A percentile compares a stretch with the other conserved stretches of the same genome.
Conservation (phyloP, 2,329 filamentous ascomycete species). For the Paecilomyces formosus region DNA sequence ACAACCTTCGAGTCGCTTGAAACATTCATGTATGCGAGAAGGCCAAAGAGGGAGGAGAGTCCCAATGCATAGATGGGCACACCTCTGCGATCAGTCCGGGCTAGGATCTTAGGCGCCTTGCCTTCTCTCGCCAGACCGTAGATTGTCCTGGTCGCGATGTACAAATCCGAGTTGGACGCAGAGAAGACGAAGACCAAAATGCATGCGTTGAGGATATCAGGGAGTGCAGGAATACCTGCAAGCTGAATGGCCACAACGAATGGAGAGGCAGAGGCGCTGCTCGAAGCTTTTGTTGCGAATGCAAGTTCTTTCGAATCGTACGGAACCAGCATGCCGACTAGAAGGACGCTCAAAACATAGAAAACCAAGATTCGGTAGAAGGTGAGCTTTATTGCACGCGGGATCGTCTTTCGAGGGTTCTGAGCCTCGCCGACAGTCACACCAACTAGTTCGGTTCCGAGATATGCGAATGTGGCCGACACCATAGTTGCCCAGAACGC, state of each 20-base stretch:
- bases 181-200: slow-evolving; percentile 68
- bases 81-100: slow-evolving; percentile 59
- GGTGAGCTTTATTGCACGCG: slow-evolving; percentile 65
- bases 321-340: slow-evolving; percentile 67
- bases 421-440: slow-evolving; percentile 69
- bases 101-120: slow-evolving; percentile 62
- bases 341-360: slow-evolving; percentile 63
- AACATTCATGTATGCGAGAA: slow-evolving; percentile 61
- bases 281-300: slow-evolving; percentile 33
- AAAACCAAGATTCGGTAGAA: slow-evolving; percentile 74
- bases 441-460: slow-evolving; percentile 66
- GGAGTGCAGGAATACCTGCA: slow-evolving; percentile 53
- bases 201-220: slow-evolving; percentile 61
- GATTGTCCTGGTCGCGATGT: slow-evolving; percentile 65
- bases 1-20: slow-evolving; percentile 47
- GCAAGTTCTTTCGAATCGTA: slow-evolving; percentile 54
- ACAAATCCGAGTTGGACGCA: slow-evolving; percentile 68
- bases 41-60: slow-evolving; percentile 52
- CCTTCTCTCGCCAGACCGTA: slow-evolving; percentile 63
- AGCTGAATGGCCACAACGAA: slow-evolving; percentile 64
- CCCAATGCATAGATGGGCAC: slow-evolving; percentile 60
- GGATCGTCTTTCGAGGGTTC: slow-evolving; percentile 66
- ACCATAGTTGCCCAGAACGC: slow-evolving; percentile 61
- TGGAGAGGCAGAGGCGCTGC: slow-evolving; percentile 53
- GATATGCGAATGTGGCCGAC: slow-evolving; percentile 66